Base-by-base conservation (phyloP, 257 asterid species). In the Solanum lycopersicoides region DNA sequence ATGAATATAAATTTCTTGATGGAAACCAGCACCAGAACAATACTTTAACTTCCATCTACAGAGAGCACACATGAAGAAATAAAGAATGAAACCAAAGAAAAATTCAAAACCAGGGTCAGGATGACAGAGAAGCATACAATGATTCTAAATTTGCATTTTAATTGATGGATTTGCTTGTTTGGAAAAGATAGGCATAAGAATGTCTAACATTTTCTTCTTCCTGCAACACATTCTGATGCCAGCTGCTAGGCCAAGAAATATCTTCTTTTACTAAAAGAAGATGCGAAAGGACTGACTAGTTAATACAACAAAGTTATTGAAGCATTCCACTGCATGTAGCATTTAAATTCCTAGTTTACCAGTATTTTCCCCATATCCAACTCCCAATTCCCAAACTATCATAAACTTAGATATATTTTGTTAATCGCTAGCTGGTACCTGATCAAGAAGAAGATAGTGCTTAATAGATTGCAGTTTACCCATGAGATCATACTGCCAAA, bases 401-500 rank as follows among this genome's bases (percentile, higher is more conserved):
- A 80, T 80, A 80, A 16, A 21, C 44, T 30, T 30, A 16, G 13
- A 30, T 18, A 50, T 47, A 30, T 80, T 79, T 37, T 45, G 68
- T 12, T 28, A 80, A 80, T 12, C 28, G 12, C 28, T 79, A 80
- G 85, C 68, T 80, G 44, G 66, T 93, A 97, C 99, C 99, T 97
- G 99, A 92, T 97, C 99, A 90, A 97, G 99, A 90, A 97, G 99
- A 88, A 97, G 98, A 94, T 97, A 97, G 92, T 94, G 99, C 92
- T 97, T 97, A 91, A 97, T 97, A 77, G 99, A 96, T 91, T 95
- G 94, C 91, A 97, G 93, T 84, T 95, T 96, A 76, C 98, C 98
- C 99, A 95, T 94, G 79, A 97, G 94, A 91, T 97, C 99, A 91
- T 97, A 96, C 99, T 97, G 96, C 88, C 91, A 91, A 88, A 88